Evolutionary conservation across 2,329 filamentous ascomycete species (phyloP).

Genomic region (Ophiostoma himal-ulmi): DNA sequence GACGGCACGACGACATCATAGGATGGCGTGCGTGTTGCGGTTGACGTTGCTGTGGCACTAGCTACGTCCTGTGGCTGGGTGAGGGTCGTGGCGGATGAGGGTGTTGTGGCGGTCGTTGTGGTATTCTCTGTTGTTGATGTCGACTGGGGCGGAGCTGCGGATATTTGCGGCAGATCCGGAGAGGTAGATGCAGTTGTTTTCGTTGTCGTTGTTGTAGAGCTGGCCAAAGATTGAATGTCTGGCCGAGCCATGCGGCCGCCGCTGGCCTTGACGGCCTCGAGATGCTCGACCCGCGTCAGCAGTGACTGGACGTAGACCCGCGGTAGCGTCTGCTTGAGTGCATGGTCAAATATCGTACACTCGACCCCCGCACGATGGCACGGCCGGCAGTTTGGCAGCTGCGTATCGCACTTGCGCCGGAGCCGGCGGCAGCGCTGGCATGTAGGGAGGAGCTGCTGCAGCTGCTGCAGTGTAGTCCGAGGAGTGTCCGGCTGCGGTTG

Average conservation of each 20-base stretch:
- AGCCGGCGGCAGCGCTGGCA: conserved; percentile 25
- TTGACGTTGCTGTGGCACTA: neutral
- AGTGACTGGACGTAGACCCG: conserved; percentile 25
- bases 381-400: conserved; percentile 24
- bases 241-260: neutral
- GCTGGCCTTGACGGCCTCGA: conserved; percentile 21
- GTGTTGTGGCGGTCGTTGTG: neutral
- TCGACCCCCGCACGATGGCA: conserved; percentile 22
- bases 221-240: neutral
- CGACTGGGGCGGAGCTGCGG: neutral
- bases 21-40: neutral
- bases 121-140: neutral
- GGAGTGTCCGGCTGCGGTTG: neutral
- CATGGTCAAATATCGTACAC: conserved; percentile 25
- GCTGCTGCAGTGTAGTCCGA: conserved; percentile 2
- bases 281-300: conserved; percentile 23
- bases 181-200: neutral
- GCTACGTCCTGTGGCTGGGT: neutral
- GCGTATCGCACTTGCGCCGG: conserved; percentile 25
- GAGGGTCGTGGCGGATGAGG: neutral
- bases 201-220: no score
- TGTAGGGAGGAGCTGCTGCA: conserved; percentile 25
- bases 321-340: conserved; percentile 25
- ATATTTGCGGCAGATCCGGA: neutral
- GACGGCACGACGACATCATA: conserved; percentile 25